Evolutionary conservation across 2,329 filamentous ascomycete genomes (phyloP).

Genomic region (Ambrosiella cleistominuta): DNA sequence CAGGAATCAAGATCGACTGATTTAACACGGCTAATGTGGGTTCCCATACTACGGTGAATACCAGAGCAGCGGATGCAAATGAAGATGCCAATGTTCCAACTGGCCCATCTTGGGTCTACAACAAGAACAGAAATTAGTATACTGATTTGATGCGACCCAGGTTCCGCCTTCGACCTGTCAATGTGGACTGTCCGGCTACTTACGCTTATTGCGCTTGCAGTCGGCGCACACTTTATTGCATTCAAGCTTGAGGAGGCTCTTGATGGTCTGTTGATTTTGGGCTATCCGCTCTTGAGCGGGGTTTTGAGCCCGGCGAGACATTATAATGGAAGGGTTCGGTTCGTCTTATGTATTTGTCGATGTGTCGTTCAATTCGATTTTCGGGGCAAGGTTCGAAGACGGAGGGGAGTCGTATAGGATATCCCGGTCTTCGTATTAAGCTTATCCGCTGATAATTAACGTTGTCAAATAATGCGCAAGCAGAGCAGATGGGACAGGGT

Average conservation of each 20-base stretch:
- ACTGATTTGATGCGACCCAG: conserved; percentile 6
- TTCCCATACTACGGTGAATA: conserved; percentile 97
- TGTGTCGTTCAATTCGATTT: background rate
- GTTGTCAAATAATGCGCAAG: background rate
- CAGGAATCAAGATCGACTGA: conserved; percentile 95
- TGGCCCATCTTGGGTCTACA: conserved; percentile 91
- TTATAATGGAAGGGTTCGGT: conserved; percentile 22
- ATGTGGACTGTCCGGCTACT: conserved; percentile 19
- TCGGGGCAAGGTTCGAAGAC: background rate
- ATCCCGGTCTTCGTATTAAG: background rate
- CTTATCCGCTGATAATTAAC: background rate
- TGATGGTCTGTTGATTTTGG: conserved; percentile 85
- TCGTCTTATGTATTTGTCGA: background rate
- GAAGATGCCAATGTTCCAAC: conserved; percentile 95
- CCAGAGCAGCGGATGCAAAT: conserved; percentile 97
- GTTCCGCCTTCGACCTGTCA: background rate
- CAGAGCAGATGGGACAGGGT: background rate
- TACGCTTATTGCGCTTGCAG: conserved; percentile 97
- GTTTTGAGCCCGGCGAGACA: conserved; percentile 66
- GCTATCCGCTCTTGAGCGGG: conserved; percentile 73
- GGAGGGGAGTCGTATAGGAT: background rate
- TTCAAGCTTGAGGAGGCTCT: conserved; percentile 85
- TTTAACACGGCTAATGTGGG: conserved; percentile 94
- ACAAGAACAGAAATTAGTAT: conserved; percentile 8
- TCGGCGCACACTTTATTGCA: conserved; percentile 93